Conservation (phyloP, 2,329 filamentous ascomycete species). For the Thelonectria discophora region DNA sequence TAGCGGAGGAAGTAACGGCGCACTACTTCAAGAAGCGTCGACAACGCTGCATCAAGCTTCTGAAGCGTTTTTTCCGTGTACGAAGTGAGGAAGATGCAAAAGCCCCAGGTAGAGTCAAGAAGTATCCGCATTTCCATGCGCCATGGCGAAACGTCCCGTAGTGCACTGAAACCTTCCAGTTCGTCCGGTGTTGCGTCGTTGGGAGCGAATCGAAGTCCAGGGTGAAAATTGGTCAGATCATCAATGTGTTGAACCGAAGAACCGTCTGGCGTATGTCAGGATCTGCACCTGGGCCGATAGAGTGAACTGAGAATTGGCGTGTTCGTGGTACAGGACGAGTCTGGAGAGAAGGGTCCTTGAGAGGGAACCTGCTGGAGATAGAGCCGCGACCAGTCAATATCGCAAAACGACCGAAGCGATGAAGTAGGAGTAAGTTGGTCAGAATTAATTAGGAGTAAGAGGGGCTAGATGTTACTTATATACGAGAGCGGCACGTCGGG, state of each 20-base stretch:
- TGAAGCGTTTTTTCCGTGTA: slow-evolving; percentile 15
- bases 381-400: neutral
- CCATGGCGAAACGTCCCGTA: too few relatives aligned
- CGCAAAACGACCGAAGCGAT: neutral
- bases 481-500: neutral
- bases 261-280: too few relatives aligned
- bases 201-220: too few relatives aligned
- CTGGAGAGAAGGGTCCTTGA: too few relatives aligned
- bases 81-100: slow-evolving; percentile 25
- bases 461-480: neutral
- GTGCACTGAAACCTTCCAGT: too few relatives aligned
- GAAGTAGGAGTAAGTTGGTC: neutral
- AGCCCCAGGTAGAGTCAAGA: slow-evolving; percentile 32
- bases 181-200: too few relatives aligned
- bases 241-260: too few relatives aligned
- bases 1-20: slow-evolving; percentile 2
- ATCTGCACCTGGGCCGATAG: too few relatives aligned
- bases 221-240: too few relatives aligned
- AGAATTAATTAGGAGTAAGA: neutral
- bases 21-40: neutral
- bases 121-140: too few relatives aligned
- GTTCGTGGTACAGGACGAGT: too few relatives aligned
- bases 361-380: neutral
- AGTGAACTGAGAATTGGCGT: too few relatives aligned
- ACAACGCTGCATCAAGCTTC: neutral